phyloP scores from a whole-genome alignment of 257 asterid species.

The Orobanche coerulescens region DNA sequence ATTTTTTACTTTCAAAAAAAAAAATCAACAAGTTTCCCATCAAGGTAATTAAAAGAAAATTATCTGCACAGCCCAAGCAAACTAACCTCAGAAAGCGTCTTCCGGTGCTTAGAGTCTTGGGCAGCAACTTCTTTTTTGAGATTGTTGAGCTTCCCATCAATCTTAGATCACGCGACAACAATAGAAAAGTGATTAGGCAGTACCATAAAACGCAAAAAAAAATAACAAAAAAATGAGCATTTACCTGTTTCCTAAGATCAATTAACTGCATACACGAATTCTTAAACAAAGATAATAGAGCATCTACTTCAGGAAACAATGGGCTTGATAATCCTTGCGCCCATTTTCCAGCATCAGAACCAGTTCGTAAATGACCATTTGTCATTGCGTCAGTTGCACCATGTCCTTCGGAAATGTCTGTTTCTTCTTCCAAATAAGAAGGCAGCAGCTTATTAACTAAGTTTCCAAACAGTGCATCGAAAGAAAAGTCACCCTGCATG shows the following conservation, averaged over 20 bases:
- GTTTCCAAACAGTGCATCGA: conserved; percentile 85
- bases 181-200: conserved; percentile 24
- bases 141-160: conserved; percentile 79
- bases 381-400: conserved; percentile 48
- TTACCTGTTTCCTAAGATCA: conserved; percentile 87
- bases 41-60: conserved; percentile 1
- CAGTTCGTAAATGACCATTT: conserved; percentile 68
- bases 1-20: background rate
- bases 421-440: conserved; percentile 71
- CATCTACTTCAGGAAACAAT: conserved; percentile 86
- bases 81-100: conserved; percentile 85
- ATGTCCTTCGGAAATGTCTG: conserved; percentile 59
- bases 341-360: conserved; percentile 55
- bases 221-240: background rate
- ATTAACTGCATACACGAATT: conserved; percentile 72
- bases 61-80: background rate
- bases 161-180: conserved; percentile 35
- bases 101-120: conserved; percentile 89
- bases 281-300: conserved; percentile 73
- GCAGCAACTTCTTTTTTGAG: conserved; percentile 73
- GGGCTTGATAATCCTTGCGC: conserved; percentile 55
- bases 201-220: conserved; percentile 7
- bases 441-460: conserved; percentile 88
- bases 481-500: conserved; percentile 86
- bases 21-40: background rate